These are phyloP conservation scores for Trametes coccinea DNA, from an alignment of 768 basidiomycete genomes.

Conservation along the genomic window DNA sequence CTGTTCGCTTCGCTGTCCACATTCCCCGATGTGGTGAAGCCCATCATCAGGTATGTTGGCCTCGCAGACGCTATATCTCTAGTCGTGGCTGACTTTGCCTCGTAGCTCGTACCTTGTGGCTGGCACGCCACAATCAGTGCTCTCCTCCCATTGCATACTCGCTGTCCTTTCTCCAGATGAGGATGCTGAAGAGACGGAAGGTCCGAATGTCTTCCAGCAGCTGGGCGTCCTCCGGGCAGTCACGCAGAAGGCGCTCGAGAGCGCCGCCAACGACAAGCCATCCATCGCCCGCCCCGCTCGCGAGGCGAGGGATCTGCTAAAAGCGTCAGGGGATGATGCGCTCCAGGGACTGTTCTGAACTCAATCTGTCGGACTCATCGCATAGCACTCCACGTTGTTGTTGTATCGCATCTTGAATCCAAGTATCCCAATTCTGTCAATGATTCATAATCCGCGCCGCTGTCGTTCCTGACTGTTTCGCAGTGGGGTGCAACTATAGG, in stretches of 20 bases:
- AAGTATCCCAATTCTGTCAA: background rate
- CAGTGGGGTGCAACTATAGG: too few species aligned
- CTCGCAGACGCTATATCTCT: background rate
- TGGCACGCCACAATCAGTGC: slow-evolving; percentile 66
- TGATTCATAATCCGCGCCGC: too few species aligned
- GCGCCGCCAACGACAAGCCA: slow-evolving; percentile 67
- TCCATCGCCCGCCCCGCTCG: slow-evolving; percentile 77
- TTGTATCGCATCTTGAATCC: slow-evolving; percentile 1
- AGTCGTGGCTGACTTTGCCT: too few species aligned
- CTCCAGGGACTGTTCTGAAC: slow-evolving; percentile 23
- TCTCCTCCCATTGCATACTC: slow-evolving; percentile 62
- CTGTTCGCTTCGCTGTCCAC: slow-evolving; percentile 65
- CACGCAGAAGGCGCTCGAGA: slow-evolving; percentile 72
- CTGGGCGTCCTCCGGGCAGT: slow-evolving; percentile 61
- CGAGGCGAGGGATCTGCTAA: slow-evolving; percentile 75
- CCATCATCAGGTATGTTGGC: slow-evolving; percentile 63
- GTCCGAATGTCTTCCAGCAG: slow-evolving; percentile 63
- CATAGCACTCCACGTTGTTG: background rate
- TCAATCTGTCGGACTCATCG: background rate
- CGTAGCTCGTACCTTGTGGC: slow-evolving; percentile 59
- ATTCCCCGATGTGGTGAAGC: slow-evolving; percentile 61
- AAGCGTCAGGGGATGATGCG: slow-evolving; percentile 21
- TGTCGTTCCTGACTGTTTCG: too few species aligned
- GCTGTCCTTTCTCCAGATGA: slow-evolving; percentile 54
- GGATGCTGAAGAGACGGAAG: slow-evolving; percentile 29